These are phyloP conservation scores for Dactylellina parvicollis DNA, from an alignment of 2,329 filamentous ascomycete species.

Conservation along the genomic window DNA sequence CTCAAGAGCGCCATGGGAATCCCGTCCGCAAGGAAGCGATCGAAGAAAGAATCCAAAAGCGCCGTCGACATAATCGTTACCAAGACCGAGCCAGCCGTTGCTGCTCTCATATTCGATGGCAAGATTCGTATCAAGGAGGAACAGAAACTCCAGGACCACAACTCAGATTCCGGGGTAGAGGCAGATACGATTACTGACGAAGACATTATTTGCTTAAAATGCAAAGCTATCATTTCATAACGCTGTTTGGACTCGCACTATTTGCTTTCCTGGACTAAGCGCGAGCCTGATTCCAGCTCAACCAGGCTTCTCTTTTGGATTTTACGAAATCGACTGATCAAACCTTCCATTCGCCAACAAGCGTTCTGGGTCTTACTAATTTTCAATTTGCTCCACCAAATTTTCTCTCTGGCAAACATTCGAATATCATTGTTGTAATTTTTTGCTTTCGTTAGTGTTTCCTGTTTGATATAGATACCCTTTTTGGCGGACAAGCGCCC, in stretches of 20 bases:
- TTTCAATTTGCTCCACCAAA: too few species aligned
- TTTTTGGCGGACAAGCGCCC: too few species aligned
- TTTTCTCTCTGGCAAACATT: too few species aligned
- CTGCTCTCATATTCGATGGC: conserved; percentile 6
- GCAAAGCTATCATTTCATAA: conserved; percentile 10
- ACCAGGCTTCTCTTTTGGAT: too few species aligned
- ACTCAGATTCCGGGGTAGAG: conserved; percentile 31
- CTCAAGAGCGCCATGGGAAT: background rate
- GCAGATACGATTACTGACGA: conserved; percentile 30
- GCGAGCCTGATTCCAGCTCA: too few species aligned
- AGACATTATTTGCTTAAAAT: conserved; percentile 29
- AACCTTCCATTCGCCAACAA: too few species aligned
- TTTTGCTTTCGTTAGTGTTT: too few species aligned
- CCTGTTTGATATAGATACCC: too few species aligned
- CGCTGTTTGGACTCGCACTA: background rate
- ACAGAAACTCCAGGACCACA: background rate
- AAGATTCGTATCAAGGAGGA: conserved; percentile 30
- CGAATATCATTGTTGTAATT: too few species aligned
- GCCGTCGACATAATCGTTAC: background rate
- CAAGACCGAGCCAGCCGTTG: background rate
- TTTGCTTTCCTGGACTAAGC: too few species aligned
- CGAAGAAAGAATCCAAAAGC: conserved; percentile 4
- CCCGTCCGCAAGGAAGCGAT: background rate
- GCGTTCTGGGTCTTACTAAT: too few species aligned
- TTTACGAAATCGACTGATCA: too few species aligned